Percentiles rank a stretch among this genome's conserved stretches.
These are phyloP conservation scores for Phytophthora pseudosyringae DNA, from an alignment of 352 stramenopile species.

Conservation along the genomic window DNA sequence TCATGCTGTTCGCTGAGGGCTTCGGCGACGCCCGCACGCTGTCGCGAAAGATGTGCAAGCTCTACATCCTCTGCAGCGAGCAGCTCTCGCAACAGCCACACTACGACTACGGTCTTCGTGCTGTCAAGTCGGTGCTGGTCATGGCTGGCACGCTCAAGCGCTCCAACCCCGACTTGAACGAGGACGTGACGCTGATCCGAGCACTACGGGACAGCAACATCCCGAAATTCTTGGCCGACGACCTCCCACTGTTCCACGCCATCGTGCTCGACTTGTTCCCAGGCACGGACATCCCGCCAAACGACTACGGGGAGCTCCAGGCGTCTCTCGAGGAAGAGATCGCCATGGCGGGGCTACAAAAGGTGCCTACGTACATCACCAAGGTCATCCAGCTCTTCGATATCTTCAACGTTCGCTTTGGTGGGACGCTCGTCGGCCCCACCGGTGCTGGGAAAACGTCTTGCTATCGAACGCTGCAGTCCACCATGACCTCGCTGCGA, in stretches of 20 bases:
- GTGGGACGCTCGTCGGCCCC: slow-evolving; percentile 89
- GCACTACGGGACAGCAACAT: slow-evolving; percentile 94
- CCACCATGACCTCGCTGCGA: slow-evolving; percentile 86
- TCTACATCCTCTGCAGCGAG: slow-evolving; percentile 93
- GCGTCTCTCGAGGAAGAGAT: slow-evolving; percentile 67
- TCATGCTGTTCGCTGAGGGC: slow-evolving; percentile 97
- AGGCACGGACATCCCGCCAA: slow-evolving; percentile 74
- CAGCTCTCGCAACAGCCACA: slow-evolving; percentile 95
- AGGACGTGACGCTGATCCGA: slow-evolving; percentile 91
- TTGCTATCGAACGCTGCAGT: slow-evolving; percentile 88
- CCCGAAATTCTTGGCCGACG: slow-evolving; percentile 94
- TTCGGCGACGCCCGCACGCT: slow-evolving; percentile 95
- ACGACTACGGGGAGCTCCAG: slow-evolving; percentile 90
- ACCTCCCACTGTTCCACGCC: slow-evolving; percentile 91
- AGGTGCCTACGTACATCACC: slow-evolving; percentile 83
- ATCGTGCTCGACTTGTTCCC: slow-evolving; percentile 94
- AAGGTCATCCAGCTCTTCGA: slow-evolving; percentile 96
- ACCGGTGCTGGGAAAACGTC: slow-evolving; percentile 88
- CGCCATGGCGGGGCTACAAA: slow-evolving; percentile 62
- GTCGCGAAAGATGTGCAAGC: slow-evolving; percentile 96
- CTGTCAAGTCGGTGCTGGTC: slow-evolving; percentile 93
- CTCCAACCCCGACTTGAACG: slow-evolving; percentile 68
- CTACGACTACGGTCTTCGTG: slow-evolving; percentile 95
- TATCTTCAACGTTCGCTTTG: slow-evolving; percentile 95
- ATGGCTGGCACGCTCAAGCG: slow-evolving; percentile 93